Percentiles rank a stretch among this genome's conserved stretches.
Evolutionary conservation across 345 rosid species (phyloP).

Genomic region (Lepidium aucheri): DNA sequence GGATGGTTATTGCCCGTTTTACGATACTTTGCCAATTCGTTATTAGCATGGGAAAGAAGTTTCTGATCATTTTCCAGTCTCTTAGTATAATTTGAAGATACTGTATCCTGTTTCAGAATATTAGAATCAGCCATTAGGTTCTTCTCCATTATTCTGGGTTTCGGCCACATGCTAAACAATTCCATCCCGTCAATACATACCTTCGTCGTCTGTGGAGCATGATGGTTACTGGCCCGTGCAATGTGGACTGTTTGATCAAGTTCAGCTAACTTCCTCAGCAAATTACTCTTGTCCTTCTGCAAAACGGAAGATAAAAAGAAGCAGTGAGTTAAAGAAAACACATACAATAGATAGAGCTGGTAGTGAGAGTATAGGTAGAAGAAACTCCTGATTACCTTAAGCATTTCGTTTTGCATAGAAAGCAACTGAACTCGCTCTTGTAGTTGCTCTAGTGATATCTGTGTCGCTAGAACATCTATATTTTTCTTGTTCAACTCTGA

Average conservation of each 20-base stretch:
- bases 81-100: constrained; percentile 29
- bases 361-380: not conserved
- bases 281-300: constrained; percentile 74
- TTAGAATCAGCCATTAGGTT: not conserved
- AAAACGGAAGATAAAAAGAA: not conserved
- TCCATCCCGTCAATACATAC: constrained; percentile 7
- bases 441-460: constrained; percentile 59
- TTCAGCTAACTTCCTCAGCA: constrained; percentile 56
- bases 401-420: constrained; percentile 73
- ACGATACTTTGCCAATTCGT: constrained; percentile 51
- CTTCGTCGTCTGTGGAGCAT: constrained; percentile 29
- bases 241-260: constrained; percentile 53
- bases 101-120: constrained; percentile 39
- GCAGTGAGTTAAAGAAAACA: not conserved
- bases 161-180: not conserved
- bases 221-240: constrained; percentile 34
- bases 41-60: constrained; percentile 43
- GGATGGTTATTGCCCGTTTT: constrained; percentile 24
- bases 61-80: constrained; percentile 43
- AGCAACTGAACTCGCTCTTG: constrained; percentile 74
- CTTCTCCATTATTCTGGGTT: not conserved
- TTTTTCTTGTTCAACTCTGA: constrained; percentile 51
- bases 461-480: constrained; percentile 52
- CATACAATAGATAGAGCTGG: not conserved
- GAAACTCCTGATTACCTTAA: constrained; percentile 41